These are phyloP conservation scores for Cutaneotrichosporon sp. DNA, from an alignment of 1,284 basidiomycete genomes.

Conservation along the genomic window DNA sequence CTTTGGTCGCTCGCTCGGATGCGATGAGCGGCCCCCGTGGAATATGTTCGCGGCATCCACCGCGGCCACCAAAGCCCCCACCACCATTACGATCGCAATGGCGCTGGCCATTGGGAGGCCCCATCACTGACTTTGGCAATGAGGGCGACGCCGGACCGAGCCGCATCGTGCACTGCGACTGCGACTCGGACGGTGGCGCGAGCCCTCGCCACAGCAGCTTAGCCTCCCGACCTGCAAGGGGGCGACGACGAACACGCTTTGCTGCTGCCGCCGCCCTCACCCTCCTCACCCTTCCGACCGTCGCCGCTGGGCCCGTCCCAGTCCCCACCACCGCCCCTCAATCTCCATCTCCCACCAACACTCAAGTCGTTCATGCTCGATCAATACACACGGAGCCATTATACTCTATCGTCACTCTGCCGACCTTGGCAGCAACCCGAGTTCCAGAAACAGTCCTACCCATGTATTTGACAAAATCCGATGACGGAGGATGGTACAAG, in stretches of 20 bases:
- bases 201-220: too few relatives aligned
- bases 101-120: slow-evolving; percentile 21
- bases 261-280: slow-evolving; percentile 1
- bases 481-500: slow-evolving; percentile 32
- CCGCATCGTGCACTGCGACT: not conserved
- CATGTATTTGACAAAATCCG: slow-evolving; percentile 27
- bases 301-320: slow-evolving; percentile 1
- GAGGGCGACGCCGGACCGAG: slow-evolving; percentile 19
- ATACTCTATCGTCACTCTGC: not conserved
- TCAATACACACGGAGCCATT: not conserved
- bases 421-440: not conserved
- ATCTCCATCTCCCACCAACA: slow-evolving; percentile 2
- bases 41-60: not conserved
- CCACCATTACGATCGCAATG: slow-evolving; percentile 8
- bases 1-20: too few relatives aligned
- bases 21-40: not conserved
- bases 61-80: slow-evolving; percentile 5
- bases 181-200: not conserved
- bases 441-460: slow-evolving; percentile 30
- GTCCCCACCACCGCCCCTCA: too few relatives aligned
- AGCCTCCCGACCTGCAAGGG: not conserved
- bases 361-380: not conserved
- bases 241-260: slow-evolving; percentile 1
- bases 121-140: slow-evolving; percentile 22
- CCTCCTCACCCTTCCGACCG: not conserved